Evolutionary conservation across 2,329 filamentous ascomycete species (phyloP).

Genomic region (Decorospora gaudefroyi): DNA sequence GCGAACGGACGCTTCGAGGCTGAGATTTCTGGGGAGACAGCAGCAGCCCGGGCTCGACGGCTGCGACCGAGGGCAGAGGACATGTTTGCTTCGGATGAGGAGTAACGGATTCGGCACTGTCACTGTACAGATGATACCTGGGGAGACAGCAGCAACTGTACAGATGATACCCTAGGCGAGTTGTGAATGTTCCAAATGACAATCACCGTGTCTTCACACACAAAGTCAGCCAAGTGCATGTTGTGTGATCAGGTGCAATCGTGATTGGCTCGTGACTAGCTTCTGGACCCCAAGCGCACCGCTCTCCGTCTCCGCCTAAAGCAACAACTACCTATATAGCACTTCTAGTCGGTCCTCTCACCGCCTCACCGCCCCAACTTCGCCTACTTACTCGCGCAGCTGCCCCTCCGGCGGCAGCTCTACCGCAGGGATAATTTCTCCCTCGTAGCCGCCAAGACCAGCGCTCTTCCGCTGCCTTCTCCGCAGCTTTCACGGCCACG

Average conservation of each 20-base stretch:
- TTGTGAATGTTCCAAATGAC: not conserved
- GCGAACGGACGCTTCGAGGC: slow-evolving; percentile 1
- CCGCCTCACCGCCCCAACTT: slow-evolving; percentile 14
- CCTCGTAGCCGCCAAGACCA: slow-evolving; percentile 27
- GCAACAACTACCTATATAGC: slow-evolving; percentile 12
- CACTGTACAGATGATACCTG: no score
- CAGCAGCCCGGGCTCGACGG: slow-evolving; percentile 43
- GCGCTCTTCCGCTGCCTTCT: slow-evolving; percentile 16
- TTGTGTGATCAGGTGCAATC: slow-evolving; percentile 11
- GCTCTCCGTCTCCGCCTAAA: slow-evolving; percentile 18
- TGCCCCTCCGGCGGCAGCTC: slow-evolving; percentile 14
- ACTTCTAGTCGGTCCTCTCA: slow-evolving; percentile 19
- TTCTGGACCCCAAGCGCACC: slow-evolving; percentile 12
- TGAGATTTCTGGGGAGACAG: slow-evolving; percentile 39
- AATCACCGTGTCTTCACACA: no score
- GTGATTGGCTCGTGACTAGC: slow-evolving; percentile 14
- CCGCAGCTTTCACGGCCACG: slow-evolving; percentile 12
- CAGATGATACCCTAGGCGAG: slow-evolving; percentile 12
- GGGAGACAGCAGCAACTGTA: not conserved
- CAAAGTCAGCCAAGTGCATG: no score
- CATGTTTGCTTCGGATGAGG: slow-evolving; percentile 46
- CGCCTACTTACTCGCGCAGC: slow-evolving; percentile 19
- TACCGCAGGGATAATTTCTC: slow-evolving; percentile 15
- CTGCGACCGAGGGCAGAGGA: slow-evolving; percentile 46
- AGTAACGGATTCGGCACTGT: slow-evolving; percentile 4